Conservation (phyloP, 768 basidiomycete genomes). For the Leucocoprinus birnbaumii region DNA sequence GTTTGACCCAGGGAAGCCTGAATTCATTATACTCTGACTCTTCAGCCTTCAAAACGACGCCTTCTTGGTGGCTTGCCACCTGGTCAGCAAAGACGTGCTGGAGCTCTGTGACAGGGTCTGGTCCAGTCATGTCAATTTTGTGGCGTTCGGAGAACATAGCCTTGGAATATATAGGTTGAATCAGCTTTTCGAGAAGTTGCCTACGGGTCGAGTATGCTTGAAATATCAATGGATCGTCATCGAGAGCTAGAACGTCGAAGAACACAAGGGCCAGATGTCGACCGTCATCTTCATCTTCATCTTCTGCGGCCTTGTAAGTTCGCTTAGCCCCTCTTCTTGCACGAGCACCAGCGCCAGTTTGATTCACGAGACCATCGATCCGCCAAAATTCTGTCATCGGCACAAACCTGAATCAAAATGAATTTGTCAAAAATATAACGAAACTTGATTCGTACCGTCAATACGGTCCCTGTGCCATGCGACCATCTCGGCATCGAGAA, state of each 20-base stretch:
- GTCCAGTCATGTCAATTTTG: slow-evolving; percentile 36
- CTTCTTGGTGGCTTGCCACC: slow-evolving; percentile 58
- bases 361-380: slow-evolving; percentile 57
- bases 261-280: slow-evolving; percentile 80
- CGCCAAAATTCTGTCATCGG: slow-evolving; percentile 66
- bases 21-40: slow-evolving; percentile 66
- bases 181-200: slow-evolving; percentile 52
- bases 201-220: slow-evolving; percentile 60
- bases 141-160: slow-evolving; percentile 60
- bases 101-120: slow-evolving; percentile 24
- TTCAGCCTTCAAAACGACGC: slow-evolving; percentile 76
- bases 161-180: slow-evolving; percentile 54
- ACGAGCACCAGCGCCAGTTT: slow-evolving; percentile 56
- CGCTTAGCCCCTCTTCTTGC: slow-evolving; percentile 19
- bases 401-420: neutral
- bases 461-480: slow-evolving; percentile 68
- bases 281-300: slow-evolving; percentile 23
- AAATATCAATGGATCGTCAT: slow-evolving; percentile 54
- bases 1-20: slow-evolving; percentile 76
- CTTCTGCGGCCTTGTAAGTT: slow-evolving; percentile 16
- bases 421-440: neutral
- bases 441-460: slow-evolving; percentile 53
- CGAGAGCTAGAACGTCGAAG: slow-evolving; percentile 79
- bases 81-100: slow-evolving; percentile 44
- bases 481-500: slow-evolving; percentile 88